Evolutionary conservation across 306 rosid species (phyloP).

Genomic region (Vigna nakashimae): DNA sequence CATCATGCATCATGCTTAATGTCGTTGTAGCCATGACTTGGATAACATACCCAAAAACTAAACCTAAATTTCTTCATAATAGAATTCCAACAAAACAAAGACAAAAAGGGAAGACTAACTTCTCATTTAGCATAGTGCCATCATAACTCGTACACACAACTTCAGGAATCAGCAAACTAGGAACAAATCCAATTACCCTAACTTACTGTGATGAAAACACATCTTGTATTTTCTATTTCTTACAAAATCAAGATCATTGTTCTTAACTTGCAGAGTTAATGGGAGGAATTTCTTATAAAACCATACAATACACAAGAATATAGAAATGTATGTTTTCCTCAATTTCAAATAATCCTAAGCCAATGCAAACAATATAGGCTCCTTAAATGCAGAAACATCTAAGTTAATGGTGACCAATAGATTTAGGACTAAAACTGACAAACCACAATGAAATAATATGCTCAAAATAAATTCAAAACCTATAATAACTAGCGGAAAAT

Average conservation of each 20-base stretch:
- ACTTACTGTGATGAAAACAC: conserved; percentile 5
- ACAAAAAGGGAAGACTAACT: neutral
- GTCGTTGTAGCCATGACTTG: neutral
- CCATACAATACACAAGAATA: conserved; percentile 4
- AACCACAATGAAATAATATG: conserved; percentile 5
- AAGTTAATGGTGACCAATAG: conserved; percentile 2
- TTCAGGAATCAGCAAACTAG: neutral
- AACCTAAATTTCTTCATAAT: conserved; percentile 22
- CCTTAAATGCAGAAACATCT: conserved; percentile 35
- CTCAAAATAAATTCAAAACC: conserved; percentile 7
- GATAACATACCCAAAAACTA: neutral
- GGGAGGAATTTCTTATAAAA: neutral
- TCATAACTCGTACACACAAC: neutral
- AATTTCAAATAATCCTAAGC: conserved; percentile 10
- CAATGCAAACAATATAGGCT: conserved; percentile 19
- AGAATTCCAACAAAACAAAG: neutral
- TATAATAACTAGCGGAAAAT: neutral
- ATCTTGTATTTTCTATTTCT: conserved; percentile 8
- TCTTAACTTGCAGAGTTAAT: neutral
- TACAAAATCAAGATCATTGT: neutral
- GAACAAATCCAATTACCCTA: conserved; percentile 4
- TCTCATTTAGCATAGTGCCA: neutral
- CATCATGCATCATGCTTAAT: neutral
- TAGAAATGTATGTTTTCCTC: neutral
- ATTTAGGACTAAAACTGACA: conserved; percentile 32